A percentile compares a stretch with the other conserved stretches of the same genome.
Evolutionary conservation across 2,329 filamentous ascomycete genomes (phyloP).

Genomic region (Penicillium sp.): DNA sequence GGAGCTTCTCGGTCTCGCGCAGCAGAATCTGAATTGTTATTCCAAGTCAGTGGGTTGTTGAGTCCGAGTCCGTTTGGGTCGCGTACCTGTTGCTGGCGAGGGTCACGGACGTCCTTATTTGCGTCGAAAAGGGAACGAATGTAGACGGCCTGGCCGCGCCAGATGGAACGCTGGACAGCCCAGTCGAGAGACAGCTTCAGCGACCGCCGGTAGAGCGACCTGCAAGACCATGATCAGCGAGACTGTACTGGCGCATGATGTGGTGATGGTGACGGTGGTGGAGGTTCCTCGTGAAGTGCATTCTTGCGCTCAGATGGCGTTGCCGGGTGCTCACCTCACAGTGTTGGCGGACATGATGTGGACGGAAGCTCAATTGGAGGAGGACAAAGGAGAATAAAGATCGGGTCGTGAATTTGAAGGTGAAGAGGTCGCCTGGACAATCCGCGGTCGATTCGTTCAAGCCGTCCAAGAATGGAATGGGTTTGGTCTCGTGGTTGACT

Average conservation of each 20-base stretch:
- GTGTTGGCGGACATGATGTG: constrained; percentile 40
- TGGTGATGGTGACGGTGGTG: not conserved
- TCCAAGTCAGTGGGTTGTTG: not conserved
- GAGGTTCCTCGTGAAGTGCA: constrained; percentile 1
- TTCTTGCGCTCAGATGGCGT: not conserved
- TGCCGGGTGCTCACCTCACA: constrained; percentile 39
- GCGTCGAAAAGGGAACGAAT: constrained; percentile 94
- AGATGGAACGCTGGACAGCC: constrained; percentile 88
- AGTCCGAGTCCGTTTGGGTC: not conserved
- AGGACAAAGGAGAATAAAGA: not conserved
- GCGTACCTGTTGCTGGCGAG: constrained; percentile 78
- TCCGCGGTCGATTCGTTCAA: constrained; percentile 3
- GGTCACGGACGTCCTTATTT: constrained; percentile 81
- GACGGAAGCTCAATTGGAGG: constrained; percentile 5
- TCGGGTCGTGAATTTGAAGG: not conserved
- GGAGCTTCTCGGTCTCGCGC: constrained; percentile 80
- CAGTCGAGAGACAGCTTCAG: constrained; percentile 94
- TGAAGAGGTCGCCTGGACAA: constrained; percentile 7
- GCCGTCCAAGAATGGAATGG: constrained; percentile 2
- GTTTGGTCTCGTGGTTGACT: constrained; percentile 22
- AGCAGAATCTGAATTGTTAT: constrained; percentile 68
- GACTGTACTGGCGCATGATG: not conserved
- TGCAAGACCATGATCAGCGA: constrained; percentile 35
- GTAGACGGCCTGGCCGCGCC: constrained; percentile 95
- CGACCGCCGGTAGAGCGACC: constrained; percentile 83